Percentiles rank a stretch among this genome's conserved stretches.
phyloP scores from a whole-genome alignment of 257 asterid species.

The Solanum peruvianum region DNA sequence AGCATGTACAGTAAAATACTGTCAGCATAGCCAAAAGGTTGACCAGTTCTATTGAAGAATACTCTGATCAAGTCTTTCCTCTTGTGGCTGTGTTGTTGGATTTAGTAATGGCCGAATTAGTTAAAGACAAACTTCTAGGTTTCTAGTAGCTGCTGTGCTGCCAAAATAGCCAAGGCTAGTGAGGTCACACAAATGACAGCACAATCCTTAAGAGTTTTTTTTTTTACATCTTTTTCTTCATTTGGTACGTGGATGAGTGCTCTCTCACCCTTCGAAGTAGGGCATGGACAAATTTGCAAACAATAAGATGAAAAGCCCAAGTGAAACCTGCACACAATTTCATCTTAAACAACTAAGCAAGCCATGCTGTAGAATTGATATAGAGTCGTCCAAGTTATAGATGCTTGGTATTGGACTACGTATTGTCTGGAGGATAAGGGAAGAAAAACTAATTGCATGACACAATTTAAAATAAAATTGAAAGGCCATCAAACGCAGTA shows the following conservation, averaged over 20 bases:
- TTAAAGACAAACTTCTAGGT: neutral
- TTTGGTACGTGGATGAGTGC: no score
- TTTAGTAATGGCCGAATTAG: neutral
- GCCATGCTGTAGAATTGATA: neutral
- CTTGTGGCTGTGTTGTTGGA: neutral
- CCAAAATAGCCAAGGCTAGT: neutral
- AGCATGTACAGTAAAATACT: neutral
- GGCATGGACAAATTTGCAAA: no score
- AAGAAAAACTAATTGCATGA: neutral
- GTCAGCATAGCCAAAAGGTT: neutral
- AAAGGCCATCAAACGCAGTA: neutral
- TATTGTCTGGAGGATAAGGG: neutral
- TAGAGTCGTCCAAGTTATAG: neutral
- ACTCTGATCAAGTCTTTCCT: neutral
- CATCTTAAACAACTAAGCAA: neutral
- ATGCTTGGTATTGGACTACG: neutral
- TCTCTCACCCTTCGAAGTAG: no score
- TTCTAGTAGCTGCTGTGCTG: neutral
- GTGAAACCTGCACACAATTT: neutral
- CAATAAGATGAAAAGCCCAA: no score
- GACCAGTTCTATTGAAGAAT: neutral
- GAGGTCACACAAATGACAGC: neutral
- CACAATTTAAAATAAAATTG: neutral
- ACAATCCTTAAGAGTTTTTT: neutral
- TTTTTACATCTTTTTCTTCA: neutral